phyloP scores from a whole-genome alignment of 768 basidiomycete species.

The Pleurotus tuber-regium region DNA sequence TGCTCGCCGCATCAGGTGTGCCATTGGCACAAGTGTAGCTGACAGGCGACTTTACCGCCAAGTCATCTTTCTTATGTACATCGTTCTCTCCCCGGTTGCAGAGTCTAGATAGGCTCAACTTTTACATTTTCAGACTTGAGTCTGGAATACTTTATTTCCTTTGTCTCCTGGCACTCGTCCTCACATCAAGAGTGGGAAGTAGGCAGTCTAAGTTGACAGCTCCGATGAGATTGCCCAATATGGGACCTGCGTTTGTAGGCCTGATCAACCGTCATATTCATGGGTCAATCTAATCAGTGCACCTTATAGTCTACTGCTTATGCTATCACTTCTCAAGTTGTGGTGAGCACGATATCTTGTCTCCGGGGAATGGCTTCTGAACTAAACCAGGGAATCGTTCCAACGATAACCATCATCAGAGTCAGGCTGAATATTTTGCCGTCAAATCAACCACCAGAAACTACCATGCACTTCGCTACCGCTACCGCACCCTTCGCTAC shows the following conservation, averaged over 20 bases:
- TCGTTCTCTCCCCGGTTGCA: no score
- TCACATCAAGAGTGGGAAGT: neutral
- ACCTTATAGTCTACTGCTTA: neutral
- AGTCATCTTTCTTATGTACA: no score
- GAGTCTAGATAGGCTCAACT: no score
- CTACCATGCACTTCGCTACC: no score
- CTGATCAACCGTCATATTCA: neutral
- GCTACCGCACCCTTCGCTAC: no score
- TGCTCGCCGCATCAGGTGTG: no score
- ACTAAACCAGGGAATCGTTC: neutral
- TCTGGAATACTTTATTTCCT: neutral
- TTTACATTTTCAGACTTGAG: neutral
- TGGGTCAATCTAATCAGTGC: neutral
- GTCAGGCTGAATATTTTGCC: no score
- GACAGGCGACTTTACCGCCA: no score
- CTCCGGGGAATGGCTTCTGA: neutral
- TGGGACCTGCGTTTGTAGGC: conserved; percentile 1
- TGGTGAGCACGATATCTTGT: neutral
- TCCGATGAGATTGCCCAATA: neutral
- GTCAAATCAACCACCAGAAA: no score
- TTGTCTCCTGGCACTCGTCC: neutral
- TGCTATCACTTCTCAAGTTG: conserved; percentile 1
- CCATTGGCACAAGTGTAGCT: no score
- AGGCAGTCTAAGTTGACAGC: neutral
- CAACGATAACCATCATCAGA: neutral